Conservation (phyloP, 1,139 yeast genomes). For the Citeromyces siamensis region DNA sequence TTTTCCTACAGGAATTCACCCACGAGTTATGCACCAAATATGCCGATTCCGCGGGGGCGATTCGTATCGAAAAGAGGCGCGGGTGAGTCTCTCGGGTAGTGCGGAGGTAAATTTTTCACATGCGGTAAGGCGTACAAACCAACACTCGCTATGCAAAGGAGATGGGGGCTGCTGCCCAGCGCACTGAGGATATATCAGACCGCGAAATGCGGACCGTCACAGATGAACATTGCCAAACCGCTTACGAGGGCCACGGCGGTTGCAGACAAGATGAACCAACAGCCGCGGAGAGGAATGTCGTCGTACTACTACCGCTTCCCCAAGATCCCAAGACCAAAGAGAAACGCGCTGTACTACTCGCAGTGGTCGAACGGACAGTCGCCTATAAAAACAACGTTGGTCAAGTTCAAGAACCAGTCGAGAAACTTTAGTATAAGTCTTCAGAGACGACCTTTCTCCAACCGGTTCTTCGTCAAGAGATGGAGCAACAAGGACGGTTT, state of each 20-base stretch:
- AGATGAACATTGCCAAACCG: slow-evolving; percentile 10
- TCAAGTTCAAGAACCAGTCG: slow-evolving; percentile 12
- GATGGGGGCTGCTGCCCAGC: background rate
- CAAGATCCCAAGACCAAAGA: slow-evolving; percentile 50
- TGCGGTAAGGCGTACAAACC: no score
- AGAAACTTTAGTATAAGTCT: slow-evolving; percentile 13
- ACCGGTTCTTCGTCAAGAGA: slow-evolving; percentile 3
- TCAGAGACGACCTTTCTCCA: slow-evolving; percentile 7
- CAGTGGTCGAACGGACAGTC: slow-evolving; percentile 21
- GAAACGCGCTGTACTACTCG: slow-evolving; percentile 44
- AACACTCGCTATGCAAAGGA: background rate
- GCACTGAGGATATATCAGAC: background rate
- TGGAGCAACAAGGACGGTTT: slow-evolving; percentile 2
- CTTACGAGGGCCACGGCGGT: slow-evolving; percentile 14
- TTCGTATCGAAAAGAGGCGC: no score
- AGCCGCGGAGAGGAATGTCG: slow-evolving; percentile 6
- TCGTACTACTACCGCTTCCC: slow-evolving; percentile 36
- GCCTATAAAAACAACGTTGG: slow-evolving; percentile 15
- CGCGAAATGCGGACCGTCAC: slow-evolving; percentile 3
- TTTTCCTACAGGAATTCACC: no score
- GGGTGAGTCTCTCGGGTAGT: no score
- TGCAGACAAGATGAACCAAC: slow-evolving; percentile 9
- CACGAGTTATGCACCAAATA: no score
- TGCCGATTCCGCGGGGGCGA: no score
- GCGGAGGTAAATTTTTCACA: no score